Percentiles rank a stretch among this genome's conserved stretches.
Conservation (phyloP, 2,329 filamentous ascomycete species). For the Phyllosticta paracitricarpa region DNA sequence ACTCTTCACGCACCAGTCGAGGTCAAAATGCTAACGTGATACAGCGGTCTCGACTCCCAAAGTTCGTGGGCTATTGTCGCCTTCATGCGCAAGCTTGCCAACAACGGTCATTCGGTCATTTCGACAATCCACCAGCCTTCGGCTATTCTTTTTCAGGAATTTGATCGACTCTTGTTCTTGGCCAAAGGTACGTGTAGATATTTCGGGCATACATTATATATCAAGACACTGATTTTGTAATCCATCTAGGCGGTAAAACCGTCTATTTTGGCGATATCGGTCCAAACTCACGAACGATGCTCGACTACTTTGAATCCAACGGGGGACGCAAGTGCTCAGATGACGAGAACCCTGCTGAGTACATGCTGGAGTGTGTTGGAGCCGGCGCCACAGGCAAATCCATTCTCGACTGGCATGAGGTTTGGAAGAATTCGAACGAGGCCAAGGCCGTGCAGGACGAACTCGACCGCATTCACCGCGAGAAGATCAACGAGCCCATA, state of each 20-base stretch:
- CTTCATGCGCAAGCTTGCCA: slow-evolving; percentile 52
- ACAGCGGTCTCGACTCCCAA: slow-evolving; percentile 12
- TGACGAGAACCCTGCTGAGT: slow-evolving; percentile 65
- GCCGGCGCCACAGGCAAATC: slow-evolving; percentile 31
- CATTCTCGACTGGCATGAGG: slow-evolving; percentile 33
- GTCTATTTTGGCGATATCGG: slow-evolving; percentile 39
- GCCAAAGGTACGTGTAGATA: slow-evolving; percentile 19
- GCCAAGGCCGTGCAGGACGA: slow-evolving; percentile 23
- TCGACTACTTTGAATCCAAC: slow-evolving; percentile 50
- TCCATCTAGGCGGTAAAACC: slow-evolving; percentile 14
- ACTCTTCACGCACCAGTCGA: slow-evolving; percentile 19
- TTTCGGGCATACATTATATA: no score
- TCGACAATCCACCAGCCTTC: slow-evolving; percentile 40
- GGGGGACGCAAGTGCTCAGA: slow-evolving; percentile 50
- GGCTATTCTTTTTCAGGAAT: slow-evolving; percentile 36
- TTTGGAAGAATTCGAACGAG: slow-evolving; percentile 26
- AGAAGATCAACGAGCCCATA: slow-evolving; percentile 20
- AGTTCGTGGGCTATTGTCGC: slow-evolving; percentile 54
- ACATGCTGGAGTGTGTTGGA: slow-evolving; percentile 49
- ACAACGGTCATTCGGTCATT: slow-evolving; percentile 35
- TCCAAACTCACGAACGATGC: slow-evolving; percentile 29
- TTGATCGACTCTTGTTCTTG: slow-evolving; percentile 35
- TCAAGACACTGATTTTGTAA: no score
- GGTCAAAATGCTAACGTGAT: neutral
- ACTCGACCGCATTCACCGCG: slow-evolving; percentile 31